Conservation (phyloP, 768 basidiomycete species). For the Mycena vitilis region DNA sequence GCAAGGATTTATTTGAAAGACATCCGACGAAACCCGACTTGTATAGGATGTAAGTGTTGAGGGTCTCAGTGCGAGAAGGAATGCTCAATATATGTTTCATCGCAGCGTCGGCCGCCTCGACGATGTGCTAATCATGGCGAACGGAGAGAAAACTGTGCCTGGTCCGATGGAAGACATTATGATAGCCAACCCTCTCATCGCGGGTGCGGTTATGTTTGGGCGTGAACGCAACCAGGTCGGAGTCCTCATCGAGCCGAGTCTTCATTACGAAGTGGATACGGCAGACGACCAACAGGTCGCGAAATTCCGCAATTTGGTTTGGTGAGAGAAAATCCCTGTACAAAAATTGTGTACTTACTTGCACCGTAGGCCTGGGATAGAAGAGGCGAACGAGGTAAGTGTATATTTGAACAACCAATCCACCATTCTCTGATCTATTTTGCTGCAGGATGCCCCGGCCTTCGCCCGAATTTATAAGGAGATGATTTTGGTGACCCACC, state of each 20-base stretch:
- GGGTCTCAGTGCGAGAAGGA: neutral
- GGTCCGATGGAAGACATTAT: conserved; percentile 42
- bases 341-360: neutral
- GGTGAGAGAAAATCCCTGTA: conserved; percentile 39
- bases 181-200: conserved; percentile 33
- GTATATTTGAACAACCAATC: no score
- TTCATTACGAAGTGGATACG: conserved; percentile 35
- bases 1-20: conserved; percentile 44
- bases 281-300: conserved; percentile 17
- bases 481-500: conserved; percentile 58
- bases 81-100: neutral
- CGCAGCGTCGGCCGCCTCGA: conserved; percentile 45
- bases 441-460: no score
- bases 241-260: conserved; percentile 32
- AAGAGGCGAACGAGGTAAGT: conserved; percentile 53
- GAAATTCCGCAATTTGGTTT: conserved; percentile 51
- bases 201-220: conserved; percentile 32
- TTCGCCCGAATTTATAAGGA: conserved; percentile 65
- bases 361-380: conserved; percentile 48
- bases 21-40: conserved; percentile 47
- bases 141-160: conserved; percentile 46
- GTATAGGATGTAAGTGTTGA: conserved; percentile 43
- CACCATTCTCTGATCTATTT: no score
- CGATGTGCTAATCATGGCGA: conserved; percentile 43
- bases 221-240: conserved; percentile 37